Percentiles rank a stretch among this genome's conserved stretches.
These are phyloP conservation scores for Pleoardoris graminearum DNA, from an alignment of 2,329 filamentous ascomycete species.

Conservation along the genomic window DNA sequence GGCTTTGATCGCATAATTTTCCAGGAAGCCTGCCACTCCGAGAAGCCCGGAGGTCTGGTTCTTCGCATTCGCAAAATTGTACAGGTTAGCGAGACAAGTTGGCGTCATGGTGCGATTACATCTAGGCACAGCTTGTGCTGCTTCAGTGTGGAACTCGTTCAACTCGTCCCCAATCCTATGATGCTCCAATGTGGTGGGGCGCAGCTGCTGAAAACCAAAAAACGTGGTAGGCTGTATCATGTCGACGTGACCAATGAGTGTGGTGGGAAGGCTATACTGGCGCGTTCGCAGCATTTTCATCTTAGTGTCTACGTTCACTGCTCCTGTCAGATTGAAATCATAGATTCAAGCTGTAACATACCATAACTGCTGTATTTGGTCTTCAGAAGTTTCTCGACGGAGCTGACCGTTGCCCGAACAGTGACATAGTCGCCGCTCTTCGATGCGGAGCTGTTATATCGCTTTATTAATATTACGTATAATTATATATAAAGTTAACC, in stretches of 20 bases:
- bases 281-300: constrained; percentile 18
- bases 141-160: constrained; percentile 3
- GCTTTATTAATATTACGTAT: no score
- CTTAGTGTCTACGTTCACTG: constrained; percentile 15
- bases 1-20: constrained; percentile 26
- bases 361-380: constrained; percentile 50
- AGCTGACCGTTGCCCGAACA: constrained; percentile 52
- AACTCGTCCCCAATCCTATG: constrained; percentile 16
- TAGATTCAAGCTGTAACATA: background rate
- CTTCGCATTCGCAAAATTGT: constrained; percentile 24
- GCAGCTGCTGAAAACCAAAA: constrained; percentile 21
- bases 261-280: constrained; percentile 30
- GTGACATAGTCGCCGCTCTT: constrained; percentile 60
- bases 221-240: constrained; percentile 58
- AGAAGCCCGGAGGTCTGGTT: constrained; percentile 19
- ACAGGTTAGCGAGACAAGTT: constrained; percentile 25
- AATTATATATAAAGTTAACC: no score
- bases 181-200: constrained; percentile 24
- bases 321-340: constrained; percentile 1
- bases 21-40: constrained; percentile 27
- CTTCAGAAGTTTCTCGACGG: constrained; percentile 55
- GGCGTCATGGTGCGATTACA: constrained; percentile 25
- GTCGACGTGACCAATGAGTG: constrained; percentile 45
- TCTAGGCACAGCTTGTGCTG: constrained; percentile 17
- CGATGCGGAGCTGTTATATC: no score